These are phyloP conservation scores for Dothiorella sarmentorum DNA, from an alignment of 2,329 filamentous ascomycete species.

Conservation along the genomic window DNA sequence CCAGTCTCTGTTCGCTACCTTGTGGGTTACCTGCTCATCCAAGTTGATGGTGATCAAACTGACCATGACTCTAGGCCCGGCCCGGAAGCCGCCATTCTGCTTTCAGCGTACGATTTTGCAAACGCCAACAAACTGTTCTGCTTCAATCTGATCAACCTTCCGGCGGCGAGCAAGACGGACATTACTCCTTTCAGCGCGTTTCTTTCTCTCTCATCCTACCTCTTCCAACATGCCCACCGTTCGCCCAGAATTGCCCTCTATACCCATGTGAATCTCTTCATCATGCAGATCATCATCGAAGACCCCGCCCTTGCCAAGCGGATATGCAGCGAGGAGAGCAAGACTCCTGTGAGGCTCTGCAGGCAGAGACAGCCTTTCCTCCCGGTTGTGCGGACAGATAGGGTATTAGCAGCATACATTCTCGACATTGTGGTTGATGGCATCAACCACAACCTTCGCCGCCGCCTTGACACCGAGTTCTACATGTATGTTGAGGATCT, in stretches of 20 bases:
- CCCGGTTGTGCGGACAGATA: slow-evolving; percentile 68
- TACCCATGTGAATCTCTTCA: slow-evolving; percentile 78
- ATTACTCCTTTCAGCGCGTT: slow-evolving; percentile 77
- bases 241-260: slow-evolving; percentile 76
- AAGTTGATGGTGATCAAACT: slow-evolving; percentile 5
- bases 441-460: slow-evolving; percentile 88
- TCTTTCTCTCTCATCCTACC: slow-evolving; percentile 85
- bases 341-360: slow-evolving; percentile 74
- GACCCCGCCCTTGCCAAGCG: slow-evolving; percentile 78
- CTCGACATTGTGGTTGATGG: slow-evolving; percentile 87
- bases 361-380: slow-evolving; percentile 85
- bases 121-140: slow-evolving; percentile 96
- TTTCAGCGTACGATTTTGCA: slow-evolving; percentile 88
- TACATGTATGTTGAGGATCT: slow-evolving; percentile 56
- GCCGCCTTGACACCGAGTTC: slow-evolving; percentile 77
- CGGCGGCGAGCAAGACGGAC: slow-evolving; percentile 58
- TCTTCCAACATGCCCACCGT: slow-evolving; percentile 88
- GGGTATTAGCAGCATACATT: slow-evolving; percentile 70
- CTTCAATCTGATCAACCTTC: slow-evolving; percentile 69
- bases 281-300: slow-evolving; percentile 81
- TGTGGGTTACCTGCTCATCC: not conserved
- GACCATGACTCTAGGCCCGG: slow-evolving; percentile 59
- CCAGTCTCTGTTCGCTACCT: slow-evolving; percentile 57
- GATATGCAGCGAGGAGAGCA: slow-evolving; percentile 76
- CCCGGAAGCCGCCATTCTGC: slow-evolving; percentile 71